Percentiles rank a stretch among this genome's conserved stretches.
These are phyloP conservation scores for Amanita inopinata DNA, from an alignment of 768 basidiomycete genomes.

Conservation along the genomic window DNA sequence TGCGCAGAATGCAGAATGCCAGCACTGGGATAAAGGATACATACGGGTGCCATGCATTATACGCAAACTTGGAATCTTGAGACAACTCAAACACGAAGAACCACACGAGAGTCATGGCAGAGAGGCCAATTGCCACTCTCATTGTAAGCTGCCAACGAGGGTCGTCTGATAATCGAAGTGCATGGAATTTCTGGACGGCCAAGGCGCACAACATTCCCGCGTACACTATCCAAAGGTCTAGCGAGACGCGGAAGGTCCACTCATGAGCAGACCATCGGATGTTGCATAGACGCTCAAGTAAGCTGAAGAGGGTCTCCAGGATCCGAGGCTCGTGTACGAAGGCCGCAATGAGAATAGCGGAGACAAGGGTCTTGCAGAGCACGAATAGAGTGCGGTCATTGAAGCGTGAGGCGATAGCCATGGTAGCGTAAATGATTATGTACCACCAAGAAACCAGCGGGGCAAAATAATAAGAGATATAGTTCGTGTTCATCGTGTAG, in stretches of 20 bases:
- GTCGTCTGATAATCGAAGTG: slow-evolving; percentile 60
- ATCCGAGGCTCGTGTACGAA: slow-evolving; percentile 59
- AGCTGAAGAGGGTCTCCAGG: slow-evolving; percentile 51
- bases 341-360: slow-evolving; percentile 51
- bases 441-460: slow-evolving; percentile 91
- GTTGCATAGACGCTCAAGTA: slow-evolving; percentile 55
- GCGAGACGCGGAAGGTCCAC: slow-evolving; percentile 81
- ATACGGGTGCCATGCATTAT: slow-evolving; percentile 81
- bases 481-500: slow-evolving; percentile 89
- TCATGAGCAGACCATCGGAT: slow-evolving; percentile 82
- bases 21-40: slow-evolving; percentile 74
- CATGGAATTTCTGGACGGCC: slow-evolving; percentile 64
- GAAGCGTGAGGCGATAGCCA: slow-evolving; percentile 58
- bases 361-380: slow-evolving; percentile 57
- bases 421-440: slow-evolving; percentile 74
- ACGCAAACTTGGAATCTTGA: slow-evolving; percentile 72
- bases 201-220: slow-evolving; percentile 76
- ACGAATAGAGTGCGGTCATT: slow-evolving; percentile 66
- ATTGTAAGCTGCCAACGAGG: slow-evolving; percentile 49
- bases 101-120: slow-evolving; percentile 53
- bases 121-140: slow-evolving; percentile 38
- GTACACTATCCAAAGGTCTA: slow-evolving; percentile 88
- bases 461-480: slow-evolving; percentile 85
- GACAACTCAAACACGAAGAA: slow-evolving; percentile 76
- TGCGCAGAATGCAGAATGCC: slow-evolving; percentile 68